Conservation (phyloP, 352 stramenopile species). For the Phytophthora foliorum region DNA sequence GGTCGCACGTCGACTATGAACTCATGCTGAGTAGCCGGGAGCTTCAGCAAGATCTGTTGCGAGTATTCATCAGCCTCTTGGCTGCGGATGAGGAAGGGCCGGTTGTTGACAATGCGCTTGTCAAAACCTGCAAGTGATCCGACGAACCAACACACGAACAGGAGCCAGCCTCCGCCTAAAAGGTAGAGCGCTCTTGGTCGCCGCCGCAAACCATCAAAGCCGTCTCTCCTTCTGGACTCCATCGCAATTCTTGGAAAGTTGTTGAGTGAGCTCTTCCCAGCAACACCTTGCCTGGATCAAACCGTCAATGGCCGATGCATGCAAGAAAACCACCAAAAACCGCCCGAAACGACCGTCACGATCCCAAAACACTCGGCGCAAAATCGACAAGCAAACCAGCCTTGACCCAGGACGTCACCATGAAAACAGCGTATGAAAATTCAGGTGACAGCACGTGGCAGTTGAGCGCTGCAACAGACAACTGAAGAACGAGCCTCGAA, state of each 20-base stretch:
- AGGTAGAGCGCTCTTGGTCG: conserved; percentile 31
- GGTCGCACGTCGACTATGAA: conserved; percentile 27
- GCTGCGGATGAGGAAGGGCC: conserved; percentile 20
- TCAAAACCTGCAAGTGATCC: conserved; percentile 26
- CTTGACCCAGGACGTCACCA: conserved; percentile 10
- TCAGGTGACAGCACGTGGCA: conserved; percentile 12
- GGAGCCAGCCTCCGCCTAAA: conserved; percentile 33
- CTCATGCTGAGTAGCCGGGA: conserved; percentile 16
- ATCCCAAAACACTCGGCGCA: conserved; percentile 9
- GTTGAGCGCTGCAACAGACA: conserved; percentile 20
- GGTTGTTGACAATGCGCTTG: conserved; percentile 18
- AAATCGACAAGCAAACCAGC: conserved; percentile 16
- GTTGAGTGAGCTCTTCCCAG: conserved; percentile 8
- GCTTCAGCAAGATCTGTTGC: conserved; percentile 35
- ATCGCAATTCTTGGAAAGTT: conserved; percentile 32
- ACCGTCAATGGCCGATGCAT: not conserved
- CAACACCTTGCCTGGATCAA: not conserved
- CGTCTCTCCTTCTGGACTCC: conserved; percentile 18
- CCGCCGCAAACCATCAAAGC: conserved; percentile 7
- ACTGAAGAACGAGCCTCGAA: conserved; percentile 23
- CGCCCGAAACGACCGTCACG: conserved; percentile 21
- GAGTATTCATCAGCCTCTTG: conserved; percentile 16
- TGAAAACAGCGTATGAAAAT: conserved; percentile 20
- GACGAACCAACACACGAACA: conserved; percentile 44
- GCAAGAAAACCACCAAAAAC: conserved; percentile 27